Percentiles rank a stretch among this genome's conserved stretches.
These are phyloP conservation scores for Dysphania ambrosioides DNA, from an alignment of 148 eudicot genomes.

Conservation along the genomic window DNA sequence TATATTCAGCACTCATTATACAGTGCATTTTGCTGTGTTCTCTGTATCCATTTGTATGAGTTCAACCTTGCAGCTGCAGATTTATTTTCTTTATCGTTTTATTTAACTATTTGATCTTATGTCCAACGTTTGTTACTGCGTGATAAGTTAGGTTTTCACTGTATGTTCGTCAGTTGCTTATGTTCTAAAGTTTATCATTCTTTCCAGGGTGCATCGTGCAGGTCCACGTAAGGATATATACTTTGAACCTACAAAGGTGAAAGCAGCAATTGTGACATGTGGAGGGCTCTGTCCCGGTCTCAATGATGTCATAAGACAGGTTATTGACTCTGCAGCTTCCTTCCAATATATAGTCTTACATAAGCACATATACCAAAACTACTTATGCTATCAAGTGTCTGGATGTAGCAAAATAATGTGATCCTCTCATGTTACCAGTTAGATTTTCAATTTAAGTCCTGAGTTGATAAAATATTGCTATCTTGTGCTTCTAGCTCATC, in stretches of 20 bases:
- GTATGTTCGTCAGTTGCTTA: background rate
- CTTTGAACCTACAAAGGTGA: slow-evolving; percentile 48
- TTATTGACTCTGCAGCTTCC: slow-evolving; percentile 7
- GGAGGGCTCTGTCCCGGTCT: slow-evolving; percentile 59
- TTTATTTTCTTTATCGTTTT: background rate
- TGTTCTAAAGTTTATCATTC: slow-evolving; percentile 22
- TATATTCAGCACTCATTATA: background rate
- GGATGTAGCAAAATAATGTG: too few relatives aligned
- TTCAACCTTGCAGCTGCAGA: background rate
- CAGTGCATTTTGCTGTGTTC: background rate
- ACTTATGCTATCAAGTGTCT: too few relatives aligned
- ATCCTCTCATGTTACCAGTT: too few relatives aligned
- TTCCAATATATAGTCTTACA: background rate
- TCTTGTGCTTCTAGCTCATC: too few relatives aligned
- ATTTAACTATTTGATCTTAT: background rate
- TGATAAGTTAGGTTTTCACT: background rate
- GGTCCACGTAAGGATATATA: slow-evolving; percentile 51
- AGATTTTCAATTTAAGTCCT: too few relatives aligned
- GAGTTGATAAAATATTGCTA: too few relatives aligned
- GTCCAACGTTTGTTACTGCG: background rate
- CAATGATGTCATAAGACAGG: slow-evolving; percentile 57
- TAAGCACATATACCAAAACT: background rate
- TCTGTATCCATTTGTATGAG: background rate
- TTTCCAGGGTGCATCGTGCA: slow-evolving; percentile 47
- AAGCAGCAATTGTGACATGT: slow-evolving; percentile 52